phyloP scores from a whole-genome alignment of 2,329 filamentous ascomycete species.

The Sporothrix variecibatus region DNA sequence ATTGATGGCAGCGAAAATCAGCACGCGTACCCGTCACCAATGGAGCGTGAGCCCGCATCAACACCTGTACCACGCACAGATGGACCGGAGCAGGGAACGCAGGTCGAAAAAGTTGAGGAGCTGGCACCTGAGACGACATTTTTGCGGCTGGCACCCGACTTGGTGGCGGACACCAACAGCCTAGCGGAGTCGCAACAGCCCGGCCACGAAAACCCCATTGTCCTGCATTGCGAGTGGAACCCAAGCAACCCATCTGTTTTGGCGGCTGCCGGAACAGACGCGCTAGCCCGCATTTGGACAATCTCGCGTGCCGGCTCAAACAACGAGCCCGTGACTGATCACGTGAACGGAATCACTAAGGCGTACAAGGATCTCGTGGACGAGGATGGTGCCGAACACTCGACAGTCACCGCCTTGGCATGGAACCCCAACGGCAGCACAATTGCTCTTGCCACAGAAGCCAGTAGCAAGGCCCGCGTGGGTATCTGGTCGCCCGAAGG shows the following conservation, averaged over 20 bases:
- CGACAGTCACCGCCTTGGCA: conserved; percentile 60
- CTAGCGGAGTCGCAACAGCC: conserved; percentile 29
- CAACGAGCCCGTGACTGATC: conserved; percentile 48
- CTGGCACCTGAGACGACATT: conserved; percentile 62
- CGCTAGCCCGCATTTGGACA: conserved; percentile 70
- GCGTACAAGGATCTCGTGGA: conserved; percentile 54
- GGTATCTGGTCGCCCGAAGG: conserved; percentile 60
- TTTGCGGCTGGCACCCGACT: conserved; percentile 54
- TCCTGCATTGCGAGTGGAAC: conserved; percentile 71
- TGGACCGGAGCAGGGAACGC: conserved; percentile 64
- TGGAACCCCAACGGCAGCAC: conserved; percentile 60
- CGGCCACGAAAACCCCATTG: conserved; percentile 55
- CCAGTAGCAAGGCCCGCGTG: conserved; percentile 54
- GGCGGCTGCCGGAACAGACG: conserved; percentile 69
- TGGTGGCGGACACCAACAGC: conserved; percentile 41
- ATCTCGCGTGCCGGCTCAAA: conserved; percentile 56
- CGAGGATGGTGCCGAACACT: conserved; percentile 52
- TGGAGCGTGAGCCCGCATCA: conserved; percentile 58
- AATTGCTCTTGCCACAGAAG: conserved; percentile 61
- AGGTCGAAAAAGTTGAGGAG: conserved; percentile 65
- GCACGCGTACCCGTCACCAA: conserved; percentile 66
- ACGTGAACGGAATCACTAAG: conserved; percentile 47
- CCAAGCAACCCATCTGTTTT: conserved; percentile 64
- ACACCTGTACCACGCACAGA: conserved; percentile 59
- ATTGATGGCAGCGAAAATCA: conserved; percentile 55